These are phyloP conservation scores for Excoecaria cochinchinensis DNA, from an alignment of 345 rosid genomes.

Conservation along the genomic window DNA sequence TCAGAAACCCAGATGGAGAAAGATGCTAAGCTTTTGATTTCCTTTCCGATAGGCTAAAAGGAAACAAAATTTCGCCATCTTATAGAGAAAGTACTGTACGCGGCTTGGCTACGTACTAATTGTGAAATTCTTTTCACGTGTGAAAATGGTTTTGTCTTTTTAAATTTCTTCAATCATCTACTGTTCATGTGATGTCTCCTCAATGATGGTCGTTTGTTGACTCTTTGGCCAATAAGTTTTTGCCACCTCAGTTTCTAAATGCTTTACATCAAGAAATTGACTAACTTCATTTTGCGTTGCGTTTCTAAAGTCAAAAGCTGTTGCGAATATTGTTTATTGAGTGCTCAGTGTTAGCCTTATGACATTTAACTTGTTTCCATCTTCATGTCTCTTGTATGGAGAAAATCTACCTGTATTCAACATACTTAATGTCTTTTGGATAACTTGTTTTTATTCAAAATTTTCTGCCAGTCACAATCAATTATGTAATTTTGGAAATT, in stretches of 20 bases:
- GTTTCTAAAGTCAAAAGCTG: not conserved
- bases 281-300: not conserved
- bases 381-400: too few relatives aligned
- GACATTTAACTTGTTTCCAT: too few relatives aligned
- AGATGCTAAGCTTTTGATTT: not conserved
- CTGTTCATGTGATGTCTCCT: not conserved
- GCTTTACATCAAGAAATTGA: not conserved
- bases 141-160: conserved; percentile 12
- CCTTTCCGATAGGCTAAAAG: not conserved
- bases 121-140: not conserved
- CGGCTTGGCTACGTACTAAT: too few relatives aligned
- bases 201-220: conserved; percentile 11
- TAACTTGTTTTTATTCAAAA: too few relatives aligned
- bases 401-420: too few relatives aligned
- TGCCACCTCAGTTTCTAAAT: not conserved
- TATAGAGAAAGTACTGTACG: not conserved
- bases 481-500: too few relatives aligned
- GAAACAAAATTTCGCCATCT: not conserved
- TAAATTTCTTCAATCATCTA: not conserved
- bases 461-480: too few relatives aligned
- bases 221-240: not conserved
- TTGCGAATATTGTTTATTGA: too few relatives aligned
- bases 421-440: too few relatives aligned
- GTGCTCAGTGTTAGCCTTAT: too few relatives aligned
- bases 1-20: not conserved